These are phyloP conservation scores for Aspergillus neotritici DNA, from an alignment of 2,329 filamentous ascomycete species.

Conservation along the genomic window DNA sequence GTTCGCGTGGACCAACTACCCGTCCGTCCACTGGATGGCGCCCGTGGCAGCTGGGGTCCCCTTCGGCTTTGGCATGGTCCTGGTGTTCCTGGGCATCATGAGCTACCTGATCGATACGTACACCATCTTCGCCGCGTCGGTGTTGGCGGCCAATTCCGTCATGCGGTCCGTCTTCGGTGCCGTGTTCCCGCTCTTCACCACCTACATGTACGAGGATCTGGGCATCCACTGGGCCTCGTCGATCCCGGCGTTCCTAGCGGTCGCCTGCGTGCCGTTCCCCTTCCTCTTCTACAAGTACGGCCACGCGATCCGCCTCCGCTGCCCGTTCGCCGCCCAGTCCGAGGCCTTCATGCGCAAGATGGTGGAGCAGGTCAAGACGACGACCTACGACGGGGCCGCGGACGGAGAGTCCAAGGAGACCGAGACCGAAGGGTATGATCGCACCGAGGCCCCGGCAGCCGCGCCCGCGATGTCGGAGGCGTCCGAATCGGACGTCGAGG, in stretches of 20 bases:
- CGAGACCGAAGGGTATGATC: slow-evolving; percentile 23
- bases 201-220: slow-evolving; percentile 40
- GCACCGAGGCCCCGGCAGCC: slow-evolving; percentile 29
- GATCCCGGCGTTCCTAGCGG: slow-evolving; percentile 43
- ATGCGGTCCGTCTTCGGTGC: slow-evolving; percentile 44
- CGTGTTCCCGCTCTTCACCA: slow-evolving; percentile 46
- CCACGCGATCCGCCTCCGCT: slow-evolving; percentile 34
- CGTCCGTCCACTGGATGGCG: slow-evolving; percentile 36
- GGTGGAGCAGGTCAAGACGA: slow-evolving; percentile 21
- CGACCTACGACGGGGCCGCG: slow-evolving; percentile 9
- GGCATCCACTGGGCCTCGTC: slow-evolving; percentile 46
- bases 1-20: slow-evolving; percentile 56
- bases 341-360: slow-evolving; percentile 35
- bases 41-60: slow-evolving; percentile 33
- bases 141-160: slow-evolving; percentile 43
- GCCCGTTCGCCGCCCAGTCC: slow-evolving; percentile 37
- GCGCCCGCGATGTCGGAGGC: slow-evolving; percentile 19
- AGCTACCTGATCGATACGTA: slow-evolving; percentile 43
- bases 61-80: slow-evolving; percentile 40
- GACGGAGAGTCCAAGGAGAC: slow-evolving; percentile 18
- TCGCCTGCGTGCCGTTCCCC: slow-evolving; percentile 41
- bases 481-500: slow-evolving; percentile 17
- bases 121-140: slow-evolving; percentile 40
- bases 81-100: slow-evolving; percentile 38
- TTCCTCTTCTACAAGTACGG: slow-evolving; percentile 44